A percentile compares a stretch with the other conserved stretches of the same genome.
phyloP scores from a whole-genome alignment of 225 moss, liverwort and hornwort genomes.

The Straminergon stramineum region DNA sequence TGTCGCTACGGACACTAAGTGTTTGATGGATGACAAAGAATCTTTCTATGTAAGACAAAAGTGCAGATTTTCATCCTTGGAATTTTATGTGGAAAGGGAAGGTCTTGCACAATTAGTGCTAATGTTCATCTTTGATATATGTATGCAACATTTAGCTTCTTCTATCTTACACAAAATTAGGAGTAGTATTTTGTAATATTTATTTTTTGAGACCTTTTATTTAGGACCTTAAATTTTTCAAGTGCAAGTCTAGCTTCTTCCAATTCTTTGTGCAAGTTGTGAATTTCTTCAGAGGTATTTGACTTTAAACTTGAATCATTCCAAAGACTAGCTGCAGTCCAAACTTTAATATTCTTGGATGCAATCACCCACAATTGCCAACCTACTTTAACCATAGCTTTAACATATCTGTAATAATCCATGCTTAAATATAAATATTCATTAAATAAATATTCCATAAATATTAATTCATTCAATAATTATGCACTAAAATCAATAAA shows the following conservation, averaged over 20 bases:
- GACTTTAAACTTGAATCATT: neutral
- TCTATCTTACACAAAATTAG: neutral
- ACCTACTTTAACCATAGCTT: conserved; percentile 54
- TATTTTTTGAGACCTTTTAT: neutral
- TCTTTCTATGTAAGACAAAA: neutral
- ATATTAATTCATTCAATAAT: neutral
- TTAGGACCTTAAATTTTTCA: neutral
- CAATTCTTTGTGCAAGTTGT: neutral
- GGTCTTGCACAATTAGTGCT: neutral
- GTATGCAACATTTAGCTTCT: neutral
- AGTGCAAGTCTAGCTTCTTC: neutral
- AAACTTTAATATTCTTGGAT: conserved; percentile 52
- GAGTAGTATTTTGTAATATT: neutral
- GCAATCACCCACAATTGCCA: conserved; percentile 59
- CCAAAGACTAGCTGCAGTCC: conserved; percentile 45
- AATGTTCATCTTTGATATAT: neutral
- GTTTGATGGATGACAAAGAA: neutral
- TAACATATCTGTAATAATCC: conserved; percentile 16
- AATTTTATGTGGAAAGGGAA: neutral
- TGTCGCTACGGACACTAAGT: accelerated
- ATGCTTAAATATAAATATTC: too few relatives aligned
- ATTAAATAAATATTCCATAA: too few relatives aligned
- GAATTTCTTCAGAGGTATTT: neutral
- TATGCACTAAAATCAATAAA: neutral
- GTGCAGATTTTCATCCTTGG: neutral